Percentiles rank a stretch among this genome's conserved stretches.
Evolutionary conservation across 768 basidiomycete species (phyloP).

Genomic region (Gymnopilus dilepis): DNA sequence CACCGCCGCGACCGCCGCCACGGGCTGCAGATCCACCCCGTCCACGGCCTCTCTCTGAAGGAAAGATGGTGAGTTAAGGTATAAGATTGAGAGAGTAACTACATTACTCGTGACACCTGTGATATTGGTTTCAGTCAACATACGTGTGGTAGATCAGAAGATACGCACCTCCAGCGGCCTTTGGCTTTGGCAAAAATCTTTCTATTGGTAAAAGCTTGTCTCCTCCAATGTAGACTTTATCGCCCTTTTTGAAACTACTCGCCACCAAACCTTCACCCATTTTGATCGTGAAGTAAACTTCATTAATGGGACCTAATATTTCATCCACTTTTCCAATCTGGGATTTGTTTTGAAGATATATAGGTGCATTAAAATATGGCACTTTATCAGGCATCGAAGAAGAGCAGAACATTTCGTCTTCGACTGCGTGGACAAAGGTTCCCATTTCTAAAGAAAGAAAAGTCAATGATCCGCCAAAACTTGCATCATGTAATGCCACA

Average conservation of each 20-base stretch:
- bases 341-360: slow-evolving; percentile 96
- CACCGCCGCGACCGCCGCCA: slow-evolving; percentile 39
- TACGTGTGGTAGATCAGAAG: slow-evolving; percentile 10
- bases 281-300: slow-evolving; percentile 97
- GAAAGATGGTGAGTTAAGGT: slow-evolving; percentile 15
- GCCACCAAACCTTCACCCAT: slow-evolving; percentile 97
- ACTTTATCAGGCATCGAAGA: slow-evolving; percentile 88
- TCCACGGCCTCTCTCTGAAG: slow-evolving; percentile 44
- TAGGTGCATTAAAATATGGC: slow-evolving; percentile 98
- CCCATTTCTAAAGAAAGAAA: slow-evolving; percentile 75
- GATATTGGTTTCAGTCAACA: slow-evolving; percentile 6
- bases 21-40: slow-evolving; percentile 40
- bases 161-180: slow-evolving; percentile 67
- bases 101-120: slow-evolving; percentile 57
- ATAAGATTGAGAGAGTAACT: slow-evolving; percentile 15
- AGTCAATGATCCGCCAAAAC: neutral
- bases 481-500: slow-evolving; percentile 32
- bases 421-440: slow-evolving; percentile 91
- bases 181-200: slow-evolving; percentile 96
- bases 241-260: slow-evolving; percentile 94
- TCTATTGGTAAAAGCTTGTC: slow-evolving; percentile 98
- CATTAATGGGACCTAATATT: slow-evolving; percentile 98
- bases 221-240: slow-evolving; percentile 97
- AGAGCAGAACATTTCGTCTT: slow-evolving; percentile 97
- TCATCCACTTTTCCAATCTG: slow-evolving; percentile 98